A percentile compares a stretch with the other conserved stretches of the same genome.
Conservation (phyloP, 73 alveolate genomes). For the Paramecium tetraurelia region DNA sequence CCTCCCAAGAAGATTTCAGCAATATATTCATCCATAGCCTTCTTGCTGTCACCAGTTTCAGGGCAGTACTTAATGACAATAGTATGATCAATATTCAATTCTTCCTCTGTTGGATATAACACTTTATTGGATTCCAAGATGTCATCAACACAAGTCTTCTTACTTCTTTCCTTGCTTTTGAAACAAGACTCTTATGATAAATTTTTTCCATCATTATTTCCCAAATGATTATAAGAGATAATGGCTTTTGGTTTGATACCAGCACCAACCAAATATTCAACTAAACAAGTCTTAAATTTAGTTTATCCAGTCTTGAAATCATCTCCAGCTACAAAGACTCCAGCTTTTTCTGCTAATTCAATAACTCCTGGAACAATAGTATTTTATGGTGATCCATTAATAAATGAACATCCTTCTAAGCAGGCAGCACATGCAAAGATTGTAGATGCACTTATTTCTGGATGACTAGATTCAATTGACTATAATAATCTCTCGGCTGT, state of each 20-base stretch:
- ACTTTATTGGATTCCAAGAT: constrained; percentile 81
- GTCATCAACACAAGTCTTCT: constrained; percentile 93
- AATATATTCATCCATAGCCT: constrained; percentile 95
- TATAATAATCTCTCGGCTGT: constrained; percentile 71
- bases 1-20: constrained; percentile 94
- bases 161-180: constrained; percentile 91
- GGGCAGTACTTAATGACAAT: constrained; percentile 94
- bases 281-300: constrained; percentile 87
- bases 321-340: constrained; percentile 85
- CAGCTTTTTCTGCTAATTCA: constrained; percentile 83
- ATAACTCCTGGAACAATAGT: constrained; percentile 91
- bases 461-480: constrained; percentile 61
- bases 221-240: constrained; percentile 92
- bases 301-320: constrained; percentile 95
- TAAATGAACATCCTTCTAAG: constrained; percentile 82
- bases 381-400: constrained; percentile 91
- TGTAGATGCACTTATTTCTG: constrained; percentile 65
- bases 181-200: constrained; percentile 84
- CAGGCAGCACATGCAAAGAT: constrained; percentile 77
- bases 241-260: constrained; percentile 70
- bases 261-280: constrained; percentile 85
- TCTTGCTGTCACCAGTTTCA: constrained; percentile 92
- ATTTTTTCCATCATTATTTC: constrained; percentile 95
- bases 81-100: constrained; percentile 87
- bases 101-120: constrained; percentile 79